Evolutionary conservation across 331 rosid genomes (phyloP), one percentile per base, ranked within the genome.

Genomic region (Stylosanthes scabra): DNA sequence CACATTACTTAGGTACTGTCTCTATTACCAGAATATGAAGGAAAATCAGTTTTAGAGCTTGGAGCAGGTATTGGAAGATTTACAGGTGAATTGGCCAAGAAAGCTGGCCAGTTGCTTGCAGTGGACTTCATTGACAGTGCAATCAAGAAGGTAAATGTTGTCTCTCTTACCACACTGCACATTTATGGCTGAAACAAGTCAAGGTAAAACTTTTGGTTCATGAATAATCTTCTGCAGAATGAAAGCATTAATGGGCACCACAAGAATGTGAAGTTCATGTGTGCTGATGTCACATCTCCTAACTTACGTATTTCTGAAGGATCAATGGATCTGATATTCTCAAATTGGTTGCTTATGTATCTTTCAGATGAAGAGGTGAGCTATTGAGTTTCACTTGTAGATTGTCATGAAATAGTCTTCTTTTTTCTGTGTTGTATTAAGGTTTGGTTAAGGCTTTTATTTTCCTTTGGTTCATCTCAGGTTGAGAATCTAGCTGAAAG

Each of bases 61-160:
- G 98, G 98, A 81, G 98, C 98, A 6, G 98, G 98, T 11, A 93
- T 93, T 28, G 98, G 98, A 58, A 94, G 98, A 73, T 93, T 93
- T 78, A 93, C 98, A 2, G 80, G 84, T 9, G 96, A 89, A 59
- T 78, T 93, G 76, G 98, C 96, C 37, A 79, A 82, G 45, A 85
- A 85, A 78, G 96, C 98, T 39, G 93, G 93, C 5, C 92, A 89
- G 29, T 81, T 93, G 58, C 71, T 93, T 76, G 97, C 98, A 40
- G 39, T 92, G 74, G 97, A 92, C 47, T 92, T 92, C 87, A 92
- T 89, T 59, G 91, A 92, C 31, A 83, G 78, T 74, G 97, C 86
- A 67, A 88, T 92, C n/a, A 89, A 83, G 75, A 92, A 92, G 91
- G 97, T 91, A 80, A 70, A 3, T 6, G 1, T 0, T 42, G 9